Evolutionary conservation across 192 early-diverging fungal genomes (phyloP).

Genomic region (Coemansia sp.): DNA sequence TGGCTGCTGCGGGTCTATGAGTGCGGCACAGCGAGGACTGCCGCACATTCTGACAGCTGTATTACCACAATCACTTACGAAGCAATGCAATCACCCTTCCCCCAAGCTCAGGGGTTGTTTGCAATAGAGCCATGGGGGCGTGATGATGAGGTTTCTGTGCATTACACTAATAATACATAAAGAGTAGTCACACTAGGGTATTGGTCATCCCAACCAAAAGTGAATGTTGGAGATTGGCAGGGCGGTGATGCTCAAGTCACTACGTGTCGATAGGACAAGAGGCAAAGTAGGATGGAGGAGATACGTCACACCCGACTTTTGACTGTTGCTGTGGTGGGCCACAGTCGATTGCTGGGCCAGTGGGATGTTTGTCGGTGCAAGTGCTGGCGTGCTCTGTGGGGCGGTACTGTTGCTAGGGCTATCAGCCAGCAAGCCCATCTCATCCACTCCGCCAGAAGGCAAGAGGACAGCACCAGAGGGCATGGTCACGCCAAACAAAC

Average conservation of each 20-base stretch:
- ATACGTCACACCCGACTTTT: slow-evolving; percentile 14
- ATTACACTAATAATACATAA: background rate
- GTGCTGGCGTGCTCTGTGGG: background rate
- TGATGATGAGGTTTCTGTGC: background rate
- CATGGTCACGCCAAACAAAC: background rate
- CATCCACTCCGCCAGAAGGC: slow-evolving; percentile 27
- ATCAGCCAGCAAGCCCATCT: slow-evolving; percentile 11
- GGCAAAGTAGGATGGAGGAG: slow-evolving; percentile 44
- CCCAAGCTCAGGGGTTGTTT: too few relatives aligned
- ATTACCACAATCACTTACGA: too few relatives aligned
- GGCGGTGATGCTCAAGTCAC: slow-evolving; percentile 19
- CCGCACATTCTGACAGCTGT: too few relatives aligned
- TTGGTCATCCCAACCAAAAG: slow-evolving; percentile 18
- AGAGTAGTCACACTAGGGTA: background rate
- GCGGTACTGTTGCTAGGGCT: background rate
- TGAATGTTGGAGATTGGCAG: slow-evolving; percentile 40
- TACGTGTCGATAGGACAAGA: slow-evolving; percentile 36
- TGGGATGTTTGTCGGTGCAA: background rate
- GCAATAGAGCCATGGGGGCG: too few relatives aligned
- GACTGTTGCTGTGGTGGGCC: background rate
- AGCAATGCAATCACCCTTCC: too few relatives aligned
- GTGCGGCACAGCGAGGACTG: too few relatives aligned
- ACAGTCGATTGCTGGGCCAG: background rate
- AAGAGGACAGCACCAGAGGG: slow-evolving; percentile 26
- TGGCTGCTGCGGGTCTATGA: too few relatives aligned